Evolutionary conservation across 2,329 filamentous ascomycete genomes (phyloP).

Genomic region (Tolypocladium tropicale): DNA sequence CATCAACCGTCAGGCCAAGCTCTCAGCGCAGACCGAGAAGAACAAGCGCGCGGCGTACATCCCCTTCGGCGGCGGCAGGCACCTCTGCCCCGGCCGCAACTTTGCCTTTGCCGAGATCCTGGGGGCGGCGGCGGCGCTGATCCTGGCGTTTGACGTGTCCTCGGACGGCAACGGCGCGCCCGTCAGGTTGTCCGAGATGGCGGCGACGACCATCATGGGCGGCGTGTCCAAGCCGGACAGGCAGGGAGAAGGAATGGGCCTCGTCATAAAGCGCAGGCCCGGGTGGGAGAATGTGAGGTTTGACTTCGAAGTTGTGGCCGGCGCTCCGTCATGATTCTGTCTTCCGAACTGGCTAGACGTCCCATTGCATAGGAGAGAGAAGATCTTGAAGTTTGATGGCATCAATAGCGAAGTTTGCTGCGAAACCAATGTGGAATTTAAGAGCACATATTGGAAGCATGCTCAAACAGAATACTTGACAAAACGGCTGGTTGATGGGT

Average conservation of each 20-base stretch:
- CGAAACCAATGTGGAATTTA: too few species aligned
- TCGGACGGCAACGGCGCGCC: neutral
- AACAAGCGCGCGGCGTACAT: neutral
- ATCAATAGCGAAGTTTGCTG: too few species aligned
- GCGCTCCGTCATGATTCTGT: too few species aligned
- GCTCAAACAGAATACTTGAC: too few species aligned
- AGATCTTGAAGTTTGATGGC: too few species aligned
- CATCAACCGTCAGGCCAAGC: neutral
- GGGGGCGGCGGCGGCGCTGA: neutral
- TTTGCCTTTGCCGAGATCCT: neutral
- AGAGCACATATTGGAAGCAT: too few species aligned
- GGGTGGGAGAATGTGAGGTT: constrained; percentile 13
- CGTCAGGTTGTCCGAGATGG: neutral
- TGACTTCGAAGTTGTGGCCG: constrained; percentile 4
- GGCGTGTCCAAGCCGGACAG: neutral
- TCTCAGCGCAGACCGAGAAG: neutral
- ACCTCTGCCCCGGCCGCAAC: neutral
- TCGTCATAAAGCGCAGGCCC: neutral
- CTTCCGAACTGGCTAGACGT: too few species aligned
- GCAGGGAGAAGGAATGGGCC: neutral
- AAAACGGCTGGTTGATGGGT: too few species aligned
- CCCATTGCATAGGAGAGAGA: too few species aligned
- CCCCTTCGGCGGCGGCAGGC: neutral
- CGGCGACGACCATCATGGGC: neutral
- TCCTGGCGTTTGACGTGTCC: neutral